Evolutionary conservation across 306 rosid species (phyloP), one percentile per base, ranked within the genome.

Genomic region (Lablab purpureus): DNA sequence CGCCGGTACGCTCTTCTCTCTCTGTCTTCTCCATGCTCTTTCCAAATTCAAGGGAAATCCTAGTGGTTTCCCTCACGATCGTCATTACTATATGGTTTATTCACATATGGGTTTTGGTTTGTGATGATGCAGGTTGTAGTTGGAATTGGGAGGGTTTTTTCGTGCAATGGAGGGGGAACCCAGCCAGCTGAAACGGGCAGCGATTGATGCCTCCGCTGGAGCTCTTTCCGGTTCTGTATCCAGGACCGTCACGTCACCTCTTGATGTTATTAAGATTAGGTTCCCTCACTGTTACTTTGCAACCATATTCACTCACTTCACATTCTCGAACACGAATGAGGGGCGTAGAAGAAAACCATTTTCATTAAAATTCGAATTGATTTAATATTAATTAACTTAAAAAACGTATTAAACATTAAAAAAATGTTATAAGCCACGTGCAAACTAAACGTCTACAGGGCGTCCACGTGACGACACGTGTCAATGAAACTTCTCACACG

Each of bases 231-330:
- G 99, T 67, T 94, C 75, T 28, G 86, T 95, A 10, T 92, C 99
- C 13, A 78, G 99, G 69, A 92, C 94, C 3, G 87, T 92, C 1
- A 95, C 99, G 15, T 92, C 97, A 2, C 99, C 98, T 60, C 97
- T 92, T 74, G 99, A 95, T 75, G 99, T 95, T 75, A 95, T 95
- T 81, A 95, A 95, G 89, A 95, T 95, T 84, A 91, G 98, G 81
- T 95, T 95, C 63, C 99, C n/a, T n/a, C n/a, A n/a, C n/a, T n/a
- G n/a, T n/a, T n/a, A n/a, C n/a, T n/a, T n/a, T n/a, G n/a, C n/a
- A n/a, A n/a, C n/a, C n/a, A n/a, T n/a, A n/a, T n/a, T n/a, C n/a
- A n/a, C n/a, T n/a, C n/a, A n/a, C n/a, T n/a, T n/a, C n/a, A n/a
- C n/a, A n/a, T n/a, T n/a, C n/a, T n/a, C n/a, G n/a, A n/a, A n/a